Evolutionary conservation across 164 flowering plant genomes (phyloP).

Genomic region (Stephania cephalantha): DNA sequence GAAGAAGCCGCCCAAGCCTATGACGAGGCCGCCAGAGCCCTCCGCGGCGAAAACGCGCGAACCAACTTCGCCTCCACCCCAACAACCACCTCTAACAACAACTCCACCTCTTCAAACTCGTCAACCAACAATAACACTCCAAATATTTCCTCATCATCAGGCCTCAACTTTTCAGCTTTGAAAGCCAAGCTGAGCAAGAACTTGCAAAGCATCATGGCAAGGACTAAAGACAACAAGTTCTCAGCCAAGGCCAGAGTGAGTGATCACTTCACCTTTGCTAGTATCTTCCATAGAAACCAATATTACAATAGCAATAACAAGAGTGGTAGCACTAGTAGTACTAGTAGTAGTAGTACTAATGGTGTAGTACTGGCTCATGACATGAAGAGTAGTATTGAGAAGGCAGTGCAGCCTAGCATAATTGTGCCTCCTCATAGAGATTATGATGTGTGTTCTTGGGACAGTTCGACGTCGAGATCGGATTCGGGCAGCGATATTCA

Average conservation of each 20-base stretch:
- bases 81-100: too few relatives aligned
- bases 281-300: conserved; percentile 43
- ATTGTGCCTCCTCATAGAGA: conserved; percentile 39
- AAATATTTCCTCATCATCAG: conserved; percentile 12
- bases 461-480: conserved; percentile 28
- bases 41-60: conserved; percentile 67
- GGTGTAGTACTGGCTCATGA: conserved; percentile 13
- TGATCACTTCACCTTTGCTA: conserved; percentile 72
- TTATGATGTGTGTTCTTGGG: conserved; percentile 32
- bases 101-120: not conserved
- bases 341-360: too few relatives aligned
- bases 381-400: conserved; percentile 39
- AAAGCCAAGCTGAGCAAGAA: conserved; percentile 69
- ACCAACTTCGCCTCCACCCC: conserved; percentile 45
- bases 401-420: conserved; percentile 64
- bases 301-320: conserved; percentile 26
- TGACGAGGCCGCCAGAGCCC: conserved; percentile 71
- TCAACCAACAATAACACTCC: not conserved
- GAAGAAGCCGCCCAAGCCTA: conserved; percentile 77
- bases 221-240: conserved; percentile 32
- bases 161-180: conserved; percentile 48
- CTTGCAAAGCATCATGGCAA: conserved; percentile 58
- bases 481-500: conserved; percentile 23
- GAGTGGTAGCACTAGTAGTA: not conserved
- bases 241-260: conserved; percentile 54